Conservation (phyloP, 2,329 filamentous ascomycete genomes). For the Cadophora sp. region DNA sequence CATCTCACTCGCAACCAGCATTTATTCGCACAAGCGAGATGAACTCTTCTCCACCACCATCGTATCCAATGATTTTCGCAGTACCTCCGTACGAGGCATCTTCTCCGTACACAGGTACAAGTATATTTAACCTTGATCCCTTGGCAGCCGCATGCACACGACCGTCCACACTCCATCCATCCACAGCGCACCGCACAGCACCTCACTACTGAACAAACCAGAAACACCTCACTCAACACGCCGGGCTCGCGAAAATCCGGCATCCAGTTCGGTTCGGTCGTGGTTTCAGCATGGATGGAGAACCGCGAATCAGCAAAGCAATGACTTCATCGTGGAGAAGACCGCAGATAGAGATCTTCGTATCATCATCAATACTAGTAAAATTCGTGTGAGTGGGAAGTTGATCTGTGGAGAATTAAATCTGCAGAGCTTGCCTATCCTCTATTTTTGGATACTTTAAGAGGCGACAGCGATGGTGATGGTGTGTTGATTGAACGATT, state of each 20-base stretch:
- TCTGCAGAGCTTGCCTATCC: neutral
- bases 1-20: neutral
- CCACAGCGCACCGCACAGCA: neutral
- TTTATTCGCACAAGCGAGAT: neutral
- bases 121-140: neutral
- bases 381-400: neutral
- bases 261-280: neutral
- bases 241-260: neutral
- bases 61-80: conserved; percentile 2
- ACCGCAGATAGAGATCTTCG: conserved; percentile 5
- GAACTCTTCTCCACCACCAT: neutral
- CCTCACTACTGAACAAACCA: too few species aligned
- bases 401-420: neutral
- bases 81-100: too few species aligned
- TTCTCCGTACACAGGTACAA: too few species aligned
- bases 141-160: neutral
- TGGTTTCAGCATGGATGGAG: neutral
- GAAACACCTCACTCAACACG: too few species aligned
- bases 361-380: neutral
- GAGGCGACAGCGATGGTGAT: neutral
- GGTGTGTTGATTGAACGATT: conserved; percentile 6
- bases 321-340: conserved; percentile 10
- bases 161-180: neutral
- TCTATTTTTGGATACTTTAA: neutral
- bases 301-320: neutral